Evolutionary conservation across 306 rosid species (phyloP).

Genomic region (Glycine soja): DNA sequence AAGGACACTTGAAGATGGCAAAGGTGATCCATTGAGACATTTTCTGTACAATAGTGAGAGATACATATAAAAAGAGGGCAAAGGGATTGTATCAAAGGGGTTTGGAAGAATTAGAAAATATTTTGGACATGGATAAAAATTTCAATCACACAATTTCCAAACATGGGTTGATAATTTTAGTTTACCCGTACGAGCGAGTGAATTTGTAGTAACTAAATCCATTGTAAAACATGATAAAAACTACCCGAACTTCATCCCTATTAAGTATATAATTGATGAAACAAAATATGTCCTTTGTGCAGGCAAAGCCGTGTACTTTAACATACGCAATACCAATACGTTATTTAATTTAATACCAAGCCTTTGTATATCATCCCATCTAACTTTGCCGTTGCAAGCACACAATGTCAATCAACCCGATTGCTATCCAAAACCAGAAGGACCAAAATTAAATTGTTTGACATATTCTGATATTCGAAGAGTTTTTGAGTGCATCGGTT

Average conservation of each 20-base stretch:
- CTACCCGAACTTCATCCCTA: no score
- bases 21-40: conserved; percentile 76
- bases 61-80: conserved; percentile 59
- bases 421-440: not conserved
- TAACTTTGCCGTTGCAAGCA: not conserved
- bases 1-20: conserved; percentile 83
- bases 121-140: conserved; percentile 56
- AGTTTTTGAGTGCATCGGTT: not conserved
- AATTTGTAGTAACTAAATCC: not conserved
- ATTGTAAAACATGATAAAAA: no score
- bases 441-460: not conserved
- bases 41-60: conserved; percentile 84
- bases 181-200: not conserved
- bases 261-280: no score
- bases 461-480: not conserved
- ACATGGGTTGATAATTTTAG: not conserved
- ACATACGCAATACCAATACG: no score
- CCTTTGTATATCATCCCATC: not conserved
- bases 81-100: conserved; percentile 88
- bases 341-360: not conserved
- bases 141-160: not conserved
- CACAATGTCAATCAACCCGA: not conserved
- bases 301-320: no score
- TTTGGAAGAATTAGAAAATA: conserved; percentile 70
- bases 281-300: no score